Conservation (phyloP, 805 yeast species). For the Sungouiella blattae region DNA sequence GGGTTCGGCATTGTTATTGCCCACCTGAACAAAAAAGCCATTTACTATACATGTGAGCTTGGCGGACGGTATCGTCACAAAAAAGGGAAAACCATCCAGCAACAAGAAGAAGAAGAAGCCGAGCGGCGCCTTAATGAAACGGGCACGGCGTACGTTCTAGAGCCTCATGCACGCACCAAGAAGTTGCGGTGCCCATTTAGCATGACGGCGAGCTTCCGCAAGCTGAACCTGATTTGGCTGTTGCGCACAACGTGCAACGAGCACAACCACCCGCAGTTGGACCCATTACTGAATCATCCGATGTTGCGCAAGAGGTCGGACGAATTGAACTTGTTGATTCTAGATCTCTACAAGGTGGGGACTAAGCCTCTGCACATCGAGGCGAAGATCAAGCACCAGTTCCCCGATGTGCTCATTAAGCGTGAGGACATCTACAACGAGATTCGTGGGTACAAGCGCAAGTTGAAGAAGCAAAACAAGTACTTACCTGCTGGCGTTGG, state of each 20-base stretch:
- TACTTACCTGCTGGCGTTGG: conserved; percentile 16
- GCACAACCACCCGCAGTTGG: conserved; percentile 57
- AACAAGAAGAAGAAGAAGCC: conserved; percentile 16
- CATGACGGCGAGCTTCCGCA: conserved; percentile 55
- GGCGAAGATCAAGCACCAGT: conserved; percentile 47
- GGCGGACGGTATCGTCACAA: conserved; percentile 57
- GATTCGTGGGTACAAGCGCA: conserved; percentile 53
- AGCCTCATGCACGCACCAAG: conserved; percentile 44
- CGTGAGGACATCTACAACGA: conserved; percentile 58
- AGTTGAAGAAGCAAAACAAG: conserved; percentile 40
- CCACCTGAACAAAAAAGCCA: conserved; percentile 55
- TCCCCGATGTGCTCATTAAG: conserved; percentile 51
- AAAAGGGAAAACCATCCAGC: conserved; percentile 27
- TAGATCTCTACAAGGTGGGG: conserved; percentile 51
- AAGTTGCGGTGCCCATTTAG: conserved; percentile 56
- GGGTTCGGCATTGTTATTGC: conserved; percentile 60
- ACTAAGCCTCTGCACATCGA: conserved; percentile 56
- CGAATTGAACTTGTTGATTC: conserved; percentile 48
- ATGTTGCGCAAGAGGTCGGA: conserved; percentile 53
- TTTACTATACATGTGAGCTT: conserved; percentile 56
- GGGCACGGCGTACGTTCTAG: conserved; percentile 34
- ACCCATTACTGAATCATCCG: conserved; percentile 53
- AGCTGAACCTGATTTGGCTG: conserved; percentile 49
- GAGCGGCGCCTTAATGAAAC: conserved; percentile 22
- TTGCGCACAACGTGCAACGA: conserved; percentile 52